phyloP scores from a whole-genome alignment of 257 asterid species.

The Salvia rosmarinus region DNA sequence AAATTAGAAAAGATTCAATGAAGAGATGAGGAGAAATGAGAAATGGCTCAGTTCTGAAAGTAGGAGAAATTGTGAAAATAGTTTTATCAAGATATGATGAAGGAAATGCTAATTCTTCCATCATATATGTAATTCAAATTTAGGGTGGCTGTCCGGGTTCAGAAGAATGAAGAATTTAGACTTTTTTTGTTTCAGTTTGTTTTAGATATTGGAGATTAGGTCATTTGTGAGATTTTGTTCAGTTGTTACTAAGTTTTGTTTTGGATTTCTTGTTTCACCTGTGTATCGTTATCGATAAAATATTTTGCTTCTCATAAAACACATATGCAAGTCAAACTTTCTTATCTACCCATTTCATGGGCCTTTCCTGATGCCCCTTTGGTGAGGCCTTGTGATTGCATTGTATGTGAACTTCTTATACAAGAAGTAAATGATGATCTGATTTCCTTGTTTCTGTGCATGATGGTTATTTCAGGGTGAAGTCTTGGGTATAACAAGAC shows the following conservation, averaged over 20 bases:
- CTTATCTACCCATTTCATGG: neutral
- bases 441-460: constrained; percentile 3
- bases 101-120: neutral
- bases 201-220: neutral
- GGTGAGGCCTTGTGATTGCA: neutral
- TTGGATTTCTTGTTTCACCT: neutral
- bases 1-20: neutral
- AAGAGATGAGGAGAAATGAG: constrained; percentile 7
- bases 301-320: neutral
- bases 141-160: neutral
- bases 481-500: constrained; percentile 85
- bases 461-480: constrained; percentile 66
- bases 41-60: neutral
- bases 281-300: neutral
- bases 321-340: neutral
- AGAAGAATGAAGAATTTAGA: neutral
- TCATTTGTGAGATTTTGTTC: neutral
- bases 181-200: neutral
- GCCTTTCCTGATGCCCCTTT: neutral
- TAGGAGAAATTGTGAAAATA: neutral
- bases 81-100: constrained; percentile 3
- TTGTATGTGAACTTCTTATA: neutral
- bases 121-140: neutral
- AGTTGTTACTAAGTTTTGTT: neutral
- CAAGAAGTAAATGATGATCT: neutral